These are phyloP conservation scores for Echinochloa phyllopogon DNA, from an alignment of 176 grass and related monocot species.

Conservation along the genomic window DNA sequence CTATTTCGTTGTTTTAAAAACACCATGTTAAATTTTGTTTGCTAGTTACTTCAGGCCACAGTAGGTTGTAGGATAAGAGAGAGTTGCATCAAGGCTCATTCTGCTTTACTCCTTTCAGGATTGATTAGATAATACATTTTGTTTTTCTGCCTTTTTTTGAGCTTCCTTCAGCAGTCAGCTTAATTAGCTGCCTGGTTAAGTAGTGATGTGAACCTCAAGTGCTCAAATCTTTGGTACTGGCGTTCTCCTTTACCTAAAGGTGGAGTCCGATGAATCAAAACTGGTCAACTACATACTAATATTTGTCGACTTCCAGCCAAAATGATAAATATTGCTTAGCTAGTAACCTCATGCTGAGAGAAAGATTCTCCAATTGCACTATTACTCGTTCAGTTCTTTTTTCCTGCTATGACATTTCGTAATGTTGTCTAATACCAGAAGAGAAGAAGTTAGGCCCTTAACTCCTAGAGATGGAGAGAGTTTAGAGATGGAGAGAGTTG, in stretches of 20 bases:
- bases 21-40: neutral
- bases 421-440: neutral
- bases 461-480: neutral
- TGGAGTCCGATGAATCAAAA: neutral
- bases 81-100: neutral
- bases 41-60: neutral
- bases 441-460: neutral
- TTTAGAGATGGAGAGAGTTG: no score
- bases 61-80: neutral
- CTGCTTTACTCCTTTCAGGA: neutral
- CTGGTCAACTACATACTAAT: neutral
- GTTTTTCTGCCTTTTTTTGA: neutral
- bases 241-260: neutral
- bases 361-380: neutral
- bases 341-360: neutral
- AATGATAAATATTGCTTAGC: neutral
- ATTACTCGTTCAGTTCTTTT: neutral
- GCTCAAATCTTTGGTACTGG: neutral
- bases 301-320: slow-evolving; percentile 11
- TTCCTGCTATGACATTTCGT: neutral
- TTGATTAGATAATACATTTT: neutral
- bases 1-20: neutral
- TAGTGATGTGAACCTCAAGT: slow-evolving; percentile 3
- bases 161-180: neutral
- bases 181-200: neutral